Percentiles rank a stretch among this genome's conserved stretches.
Evolutionary conservation across 352 stramenopile species (phyloP).

Genomic region (Elongisporangium prolatum): DNA sequence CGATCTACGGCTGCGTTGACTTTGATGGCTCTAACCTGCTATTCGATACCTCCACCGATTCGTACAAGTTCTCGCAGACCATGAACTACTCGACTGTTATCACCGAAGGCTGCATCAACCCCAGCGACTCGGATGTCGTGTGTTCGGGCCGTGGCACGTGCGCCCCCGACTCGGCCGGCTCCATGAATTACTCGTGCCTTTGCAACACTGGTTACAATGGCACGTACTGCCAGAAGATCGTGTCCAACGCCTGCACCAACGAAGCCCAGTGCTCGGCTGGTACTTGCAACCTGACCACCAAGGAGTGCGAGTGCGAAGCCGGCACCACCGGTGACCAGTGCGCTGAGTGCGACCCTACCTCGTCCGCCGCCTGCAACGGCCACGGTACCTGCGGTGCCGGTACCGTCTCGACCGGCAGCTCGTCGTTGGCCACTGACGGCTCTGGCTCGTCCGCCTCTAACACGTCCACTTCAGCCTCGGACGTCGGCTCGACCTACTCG

Average conservation of each 20-base stretch:
- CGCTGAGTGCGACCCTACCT: conserved; percentile 53
- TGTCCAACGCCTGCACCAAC: conserved; percentile 63
- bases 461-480: conserved; percentile 17
- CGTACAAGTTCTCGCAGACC: conserved; percentile 36
- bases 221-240: conserved; percentile 73
- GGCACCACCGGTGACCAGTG: conserved; percentile 71
- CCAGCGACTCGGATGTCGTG: conserved; percentile 54
- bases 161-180: conserved; percentile 24
- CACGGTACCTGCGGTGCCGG: conserved; percentile 48
- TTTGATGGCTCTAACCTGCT: conserved; percentile 58
- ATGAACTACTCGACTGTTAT: conserved; percentile 66
- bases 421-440: conserved; percentile 11
- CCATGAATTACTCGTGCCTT: conserved; percentile 55
- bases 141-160: conserved; percentile 77
- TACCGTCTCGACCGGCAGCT: conserved; percentile 13
- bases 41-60: conserved; percentile 43
- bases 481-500: conserved; percentile 11
- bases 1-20: conserved; percentile 82
- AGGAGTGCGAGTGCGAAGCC: conserved; percentile 58
- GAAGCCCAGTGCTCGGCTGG: conserved; percentile 62
- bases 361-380: conserved; percentile 49
- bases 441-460: conserved; percentile 12
- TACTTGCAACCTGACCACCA: conserved; percentile 50
- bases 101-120: conserved; percentile 54
- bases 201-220: conserved; percentile 79